Base-by-base conservation (phyloP, 495 filamentous ascomycete species). In the Penicillium coffeae region DNA sequence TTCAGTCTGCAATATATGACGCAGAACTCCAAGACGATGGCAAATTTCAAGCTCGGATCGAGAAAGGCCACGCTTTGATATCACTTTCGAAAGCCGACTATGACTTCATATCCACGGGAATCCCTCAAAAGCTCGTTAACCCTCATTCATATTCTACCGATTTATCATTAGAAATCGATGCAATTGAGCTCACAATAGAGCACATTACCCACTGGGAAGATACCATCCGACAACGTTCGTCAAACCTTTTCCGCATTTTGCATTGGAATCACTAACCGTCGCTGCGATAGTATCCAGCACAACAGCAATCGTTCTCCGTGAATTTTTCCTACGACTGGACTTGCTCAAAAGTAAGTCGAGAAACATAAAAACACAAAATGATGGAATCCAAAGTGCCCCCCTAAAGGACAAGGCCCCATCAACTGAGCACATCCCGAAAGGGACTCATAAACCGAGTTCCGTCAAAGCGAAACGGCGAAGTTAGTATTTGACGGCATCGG, bases 111-210 rank as follows among this genome's bases (percentile, higher is more conserved):
- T 9, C n/a, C 2, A 47, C 44, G 4, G 19, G 8, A 15, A 21
- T 47, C 37, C 44, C 44, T 38, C 34, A n/a, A 38, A 32, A 47
- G 34, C 33, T 47, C 38, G 32, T 38, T 18, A 34, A 47, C 32
- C 44, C 32, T 10, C 19, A 47, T 21, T 47, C 44, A 47, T 47
- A 47, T 18, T 14, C 44, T 3, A 14, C 33, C 34, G 44, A 47
- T 27, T 5, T 47, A n/a, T 10, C 20, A 7, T 27, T 21, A 19
- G 44, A 47, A 16, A 38, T 47, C 18, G 16, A 47, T 38, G 32
- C 44, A 27, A 21, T 12, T 8, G 18, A 38, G 44, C 32, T 38
- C 25, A 20, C 34, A 2, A 20, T 38, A 19, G 44, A 33, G 13
- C 33, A 27, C 6, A 47, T 47, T 9, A 13, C 33, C 5, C 44